Base-by-base conservation (phyloP, 2,329 filamentous ascomycete species). In the Thyridium curvatum region DNA sequence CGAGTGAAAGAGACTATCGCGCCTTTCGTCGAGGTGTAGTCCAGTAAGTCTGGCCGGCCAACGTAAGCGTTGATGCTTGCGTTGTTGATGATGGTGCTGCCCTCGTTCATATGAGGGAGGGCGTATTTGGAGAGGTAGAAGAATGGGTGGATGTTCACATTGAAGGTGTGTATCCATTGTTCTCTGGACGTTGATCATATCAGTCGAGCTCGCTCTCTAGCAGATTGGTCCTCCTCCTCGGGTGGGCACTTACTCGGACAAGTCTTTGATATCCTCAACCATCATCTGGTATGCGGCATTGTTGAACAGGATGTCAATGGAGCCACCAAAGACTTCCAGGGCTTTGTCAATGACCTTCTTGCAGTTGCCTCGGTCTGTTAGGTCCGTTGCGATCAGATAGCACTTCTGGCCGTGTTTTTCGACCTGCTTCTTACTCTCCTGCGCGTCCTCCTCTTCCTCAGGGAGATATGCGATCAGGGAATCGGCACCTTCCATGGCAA, bases 31-130 rank as follows among this genome's bases (percentile, higher is more conserved):
- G 82, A 79, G 0, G 85, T 89, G 65, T 93, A 91, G 60, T 93
- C 86, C 35, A 93, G 74, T 2, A 91, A 72, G 51, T 91, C 86
- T 0, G 82, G 82, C 2, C 85, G 82, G 30, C 86, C 86, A 41
- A 89, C 76, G 62, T 91, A 93, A 18, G 82, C 84, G 58, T 91
- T 91, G 56, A 93, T 82, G 26, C 84, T 89, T 33, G 85, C 81
- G 56, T 87, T 89, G 67, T 91, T 93, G 72, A 94, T 88, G 58
- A 94, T 88, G 18, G 78, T 80, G 40, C 78, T 73, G 29, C 87
- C 86, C n/a, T 61, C 59, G 53, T 77, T 75, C 79, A 93, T 84
- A 60, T 90, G 82, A 1, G 79, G 79, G 10, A 93, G 69, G 12
- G 73, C 64, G 54, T 90, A 87, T 59, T 93, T 93, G 43, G 85